These are phyloP conservation scores for Candida jianshihensis DNA, from an alignment of 805 yeast species.

Conservation along the genomic window DNA sequence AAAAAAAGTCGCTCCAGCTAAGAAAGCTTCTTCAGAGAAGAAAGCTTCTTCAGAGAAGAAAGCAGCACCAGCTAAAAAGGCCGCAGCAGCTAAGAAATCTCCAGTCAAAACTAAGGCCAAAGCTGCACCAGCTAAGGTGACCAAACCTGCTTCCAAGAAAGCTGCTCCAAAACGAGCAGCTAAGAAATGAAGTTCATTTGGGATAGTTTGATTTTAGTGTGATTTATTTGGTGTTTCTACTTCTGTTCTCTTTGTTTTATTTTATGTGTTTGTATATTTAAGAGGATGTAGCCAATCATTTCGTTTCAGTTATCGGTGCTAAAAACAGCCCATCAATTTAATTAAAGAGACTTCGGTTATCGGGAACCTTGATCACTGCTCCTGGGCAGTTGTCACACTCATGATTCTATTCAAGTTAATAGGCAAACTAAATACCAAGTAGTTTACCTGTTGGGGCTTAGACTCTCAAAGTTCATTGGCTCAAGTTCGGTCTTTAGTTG, in stretches of 20 bases:
- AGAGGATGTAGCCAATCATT: no score
- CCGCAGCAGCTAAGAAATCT: constrained; percentile 22
- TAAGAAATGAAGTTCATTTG: background rate
- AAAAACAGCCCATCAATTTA: no score
- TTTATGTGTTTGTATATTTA: background rate
- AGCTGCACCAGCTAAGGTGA: constrained; percentile 7
- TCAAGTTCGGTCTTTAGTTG: no score
- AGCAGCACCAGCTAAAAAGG: constrained; percentile 26
- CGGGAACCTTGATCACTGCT: no score
- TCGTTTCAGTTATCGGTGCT: no score
- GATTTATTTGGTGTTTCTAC: background rate
- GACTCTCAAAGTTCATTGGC: no score
- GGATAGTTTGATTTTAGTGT: background rate
- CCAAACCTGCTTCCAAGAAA: constrained; percentile 14
- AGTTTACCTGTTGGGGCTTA: no score
- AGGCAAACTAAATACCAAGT: no score
- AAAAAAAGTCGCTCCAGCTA: constrained; percentile 21
- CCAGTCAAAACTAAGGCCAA: no score
- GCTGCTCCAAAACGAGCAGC: constrained; percentile 2
- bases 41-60: constrained; percentile 27
- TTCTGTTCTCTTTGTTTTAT: background rate
- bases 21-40: constrained; percentile 20
- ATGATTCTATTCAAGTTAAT: no score
- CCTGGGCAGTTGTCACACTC: no score
- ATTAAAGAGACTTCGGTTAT: no score